Evolutionary conservation across 805 yeast species (phyloP), one percentile per base, ranked within the genome.

Genomic region (Yarrowia divulgata): DNA sequence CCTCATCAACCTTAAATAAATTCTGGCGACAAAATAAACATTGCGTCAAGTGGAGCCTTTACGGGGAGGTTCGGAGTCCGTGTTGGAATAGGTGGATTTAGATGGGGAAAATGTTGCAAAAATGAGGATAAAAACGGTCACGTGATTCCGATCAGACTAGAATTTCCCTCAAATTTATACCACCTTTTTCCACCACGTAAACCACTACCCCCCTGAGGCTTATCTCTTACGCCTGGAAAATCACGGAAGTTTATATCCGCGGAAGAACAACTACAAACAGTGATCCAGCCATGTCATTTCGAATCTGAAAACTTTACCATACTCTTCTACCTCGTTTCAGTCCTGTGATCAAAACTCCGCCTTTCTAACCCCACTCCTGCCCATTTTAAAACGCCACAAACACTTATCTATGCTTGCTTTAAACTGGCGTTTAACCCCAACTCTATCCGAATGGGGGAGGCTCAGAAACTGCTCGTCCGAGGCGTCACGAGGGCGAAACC

Each of bases 1-100:
- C 49, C 64, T 57, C 64, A 57, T 57, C 64, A 57, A 57, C 64
- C 29, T 34, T 57, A 57, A n/a, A 42, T 32, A 39, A 40, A 42
- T 42, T 19, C 43, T 54, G 60, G 60, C 60, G 48, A 55, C 32
- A 55, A 39, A 55, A 39, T 19, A 40, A 39, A 39, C 46, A 23
- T 23, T 23, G 29, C 29, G 29, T 23, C 29, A 23, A 55, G 60
- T 37, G 43, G 60, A 8, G n/a, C 60, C 35, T n/a, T 8, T 7
- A 16, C 3, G 18, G 18, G 29, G 29, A 4, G 2, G 4, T 23
- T 7, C 7, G 45, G 18, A 40, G 2, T 13, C 9, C 18, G 3
- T 2, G 3, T 2, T 23, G 18, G 45, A 43, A 43, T 8, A 43
- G 46, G 18, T 8, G 23, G 19, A 4, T 23, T n/a, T 6, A n/a